These are phyloP conservation scores for Oryza glaberrima DNA, from an alignment of 176 grass and related monocot species.

Conservation along the genomic window DNA sequence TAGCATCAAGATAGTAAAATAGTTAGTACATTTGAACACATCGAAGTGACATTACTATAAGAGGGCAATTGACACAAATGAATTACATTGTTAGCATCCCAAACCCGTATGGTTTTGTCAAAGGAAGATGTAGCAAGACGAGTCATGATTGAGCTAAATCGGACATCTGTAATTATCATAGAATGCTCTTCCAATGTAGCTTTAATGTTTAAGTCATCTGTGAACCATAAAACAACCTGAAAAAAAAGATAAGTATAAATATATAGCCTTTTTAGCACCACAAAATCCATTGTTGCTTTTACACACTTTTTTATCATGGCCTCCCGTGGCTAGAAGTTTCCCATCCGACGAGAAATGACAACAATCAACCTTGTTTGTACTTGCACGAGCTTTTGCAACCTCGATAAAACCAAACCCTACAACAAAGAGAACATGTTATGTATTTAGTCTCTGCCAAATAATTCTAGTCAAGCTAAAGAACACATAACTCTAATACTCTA, in stretches of 20 bases:
- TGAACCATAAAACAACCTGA: conserved; percentile 79
- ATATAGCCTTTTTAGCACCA: conserved; percentile 9
- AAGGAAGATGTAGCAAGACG: conserved; percentile 95
- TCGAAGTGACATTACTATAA: conserved; percentile 6
- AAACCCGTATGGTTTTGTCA: conserved; percentile 93
- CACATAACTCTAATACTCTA: background rate
- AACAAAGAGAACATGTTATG: conserved; percentile 15
- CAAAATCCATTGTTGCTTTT: conserved; percentile 13
- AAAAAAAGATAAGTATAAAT: conserved; percentile 7
- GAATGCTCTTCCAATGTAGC: conserved; percentile 83
- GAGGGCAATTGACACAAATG: conserved; percentile 4
- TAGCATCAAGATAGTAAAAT: conserved; percentile 38
- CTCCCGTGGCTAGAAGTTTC: conserved; percentile 75
- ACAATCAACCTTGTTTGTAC: conserved; percentile 68
- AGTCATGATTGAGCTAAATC: conserved; percentile 93
- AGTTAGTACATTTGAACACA: conserved; percentile 13
- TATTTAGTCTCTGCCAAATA: conserved; percentile 18
- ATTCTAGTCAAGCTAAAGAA: conserved; percentile 24
- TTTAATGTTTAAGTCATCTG: conserved; percentile 76
- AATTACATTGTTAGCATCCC: conserved; percentile 81
- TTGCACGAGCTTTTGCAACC: conserved; percentile 54
- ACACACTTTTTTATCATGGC: conserved; percentile 82
- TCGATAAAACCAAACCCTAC: conserved; percentile 70
- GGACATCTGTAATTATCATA: conserved; percentile 81
- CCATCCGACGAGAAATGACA: conserved; percentile 80